phyloP scores from a whole-genome alignment of 208 protist genomes.

The Angomonas ambiguus region DNA sequence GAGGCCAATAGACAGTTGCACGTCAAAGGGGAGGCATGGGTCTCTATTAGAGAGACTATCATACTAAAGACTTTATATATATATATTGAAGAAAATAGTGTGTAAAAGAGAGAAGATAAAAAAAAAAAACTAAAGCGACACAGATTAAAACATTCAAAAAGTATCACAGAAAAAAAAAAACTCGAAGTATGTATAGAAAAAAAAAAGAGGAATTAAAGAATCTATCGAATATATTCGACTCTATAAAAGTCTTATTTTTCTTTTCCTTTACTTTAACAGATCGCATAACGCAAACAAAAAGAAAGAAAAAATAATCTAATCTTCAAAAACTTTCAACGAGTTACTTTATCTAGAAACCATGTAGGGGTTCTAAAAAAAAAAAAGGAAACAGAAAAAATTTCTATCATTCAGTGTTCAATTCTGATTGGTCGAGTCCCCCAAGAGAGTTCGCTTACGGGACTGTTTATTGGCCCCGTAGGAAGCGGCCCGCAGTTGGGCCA shows the following conservation, averaged over 20 bases:
- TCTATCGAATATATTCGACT: not conserved
- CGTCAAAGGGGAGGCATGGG: slow-evolving; percentile 25
- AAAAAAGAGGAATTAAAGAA: not conserved
- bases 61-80: not conserved
- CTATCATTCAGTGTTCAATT: too few relatives aligned
- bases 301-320: too few relatives aligned
- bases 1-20: slow-evolving; percentile 73
- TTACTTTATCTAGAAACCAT: too few relatives aligned
- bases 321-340: not conserved
- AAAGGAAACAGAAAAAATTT: not conserved
- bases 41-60: not conserved
- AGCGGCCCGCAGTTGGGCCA: slow-evolving; percentile 48
- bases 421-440: slow-evolving; percentile 67
- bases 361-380: too few relatives aligned
- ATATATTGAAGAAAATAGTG: not conserved
- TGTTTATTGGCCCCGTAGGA: slow-evolving; percentile 49
- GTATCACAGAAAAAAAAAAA: slow-evolving; percentile 8
- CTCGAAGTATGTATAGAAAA: not conserved
- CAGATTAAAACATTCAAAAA: not conserved
- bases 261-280: slow-evolving; percentile 7
- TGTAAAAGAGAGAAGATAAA: slow-evolving; percentile 14
- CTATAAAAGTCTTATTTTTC: not conserved
- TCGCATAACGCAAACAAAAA: too few relatives aligned
- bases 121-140: not conserved
- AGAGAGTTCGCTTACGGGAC: slow-evolving; percentile 55